phyloP scores from a whole-genome alignment of 2,329 filamentous ascomycete species.

The Hypoxylon sp. region DNA sequence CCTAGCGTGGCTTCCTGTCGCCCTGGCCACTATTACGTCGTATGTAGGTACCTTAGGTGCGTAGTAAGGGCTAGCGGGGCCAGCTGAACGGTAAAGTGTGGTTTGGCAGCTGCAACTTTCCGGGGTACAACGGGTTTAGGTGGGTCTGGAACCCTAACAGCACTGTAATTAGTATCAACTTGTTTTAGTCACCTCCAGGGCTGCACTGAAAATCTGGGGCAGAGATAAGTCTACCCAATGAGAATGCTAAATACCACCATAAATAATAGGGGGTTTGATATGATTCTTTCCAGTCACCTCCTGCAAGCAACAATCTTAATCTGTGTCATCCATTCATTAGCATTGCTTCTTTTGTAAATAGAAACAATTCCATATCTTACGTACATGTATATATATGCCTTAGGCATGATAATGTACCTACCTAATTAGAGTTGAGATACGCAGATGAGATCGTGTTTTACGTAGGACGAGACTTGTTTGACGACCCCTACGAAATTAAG shows the following conservation, averaged over 20 bases:
- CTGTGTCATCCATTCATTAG: neutral
- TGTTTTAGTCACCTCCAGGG: slow-evolving; percentile 13
- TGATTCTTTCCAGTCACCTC: neutral
- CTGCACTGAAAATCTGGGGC: slow-evolving; percentile 26
- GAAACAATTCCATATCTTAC: neutral
- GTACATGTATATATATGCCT: neutral
- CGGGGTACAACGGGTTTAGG: slow-evolving; percentile 23
- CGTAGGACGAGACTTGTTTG: slow-evolving; percentile 6
- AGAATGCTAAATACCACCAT: neutral
- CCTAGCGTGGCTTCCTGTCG: slow-evolving; percentile 2
- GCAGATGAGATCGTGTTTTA: slow-evolving; percentile 24
- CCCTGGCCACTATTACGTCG: slow-evolving; percentile 17
- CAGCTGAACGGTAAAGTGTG: slow-evolving; percentile 23
- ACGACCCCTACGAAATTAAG: neutral
- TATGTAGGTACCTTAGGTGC: neutral
- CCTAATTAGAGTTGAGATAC: neutral
- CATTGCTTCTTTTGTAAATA: neutral
- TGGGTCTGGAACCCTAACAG: slow-evolving; percentile 13
- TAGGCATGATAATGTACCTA: neutral
- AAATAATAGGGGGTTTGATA: slow-evolving; percentile 13
- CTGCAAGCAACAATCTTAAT: no score
- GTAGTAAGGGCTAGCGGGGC: neutral
- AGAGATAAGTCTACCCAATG: slow-evolving; percentile 4
- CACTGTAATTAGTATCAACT: slow-evolving; percentile 24
- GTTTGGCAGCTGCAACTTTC: slow-evolving; percentile 39